phyloP scores from a whole-genome alignment of 306 rosid species.

The Inga oerstediana region DNA sequence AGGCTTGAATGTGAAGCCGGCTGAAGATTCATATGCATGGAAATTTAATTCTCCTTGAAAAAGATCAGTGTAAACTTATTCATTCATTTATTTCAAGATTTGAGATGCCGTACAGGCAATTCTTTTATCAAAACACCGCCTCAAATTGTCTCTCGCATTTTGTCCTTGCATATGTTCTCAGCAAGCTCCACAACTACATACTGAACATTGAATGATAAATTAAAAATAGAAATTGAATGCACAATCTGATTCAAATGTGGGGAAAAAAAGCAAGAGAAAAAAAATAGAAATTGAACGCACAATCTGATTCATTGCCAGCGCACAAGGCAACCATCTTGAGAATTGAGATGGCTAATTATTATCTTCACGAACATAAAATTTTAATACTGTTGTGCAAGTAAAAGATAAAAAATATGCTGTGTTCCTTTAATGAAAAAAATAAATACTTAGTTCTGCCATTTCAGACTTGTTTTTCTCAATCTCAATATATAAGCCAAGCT shows the following conservation, averaged over 20 bases:
- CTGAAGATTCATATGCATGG: slow-evolving; percentile 26
- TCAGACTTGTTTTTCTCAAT: slow-evolving; percentile 4
- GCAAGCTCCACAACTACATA: slow-evolving; percentile 4
- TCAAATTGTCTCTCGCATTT: slow-evolving; percentile 22
- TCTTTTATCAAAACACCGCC: slow-evolving; percentile 26
- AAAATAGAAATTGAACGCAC: too few species aligned
- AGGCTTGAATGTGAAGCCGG: slow-evolving; percentile 24
- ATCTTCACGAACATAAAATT: slow-evolving; percentile 8
- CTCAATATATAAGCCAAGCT: slow-evolving; percentile 17
- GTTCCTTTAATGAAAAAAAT: too few species aligned
- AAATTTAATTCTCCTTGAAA: slow-evolving; percentile 10
- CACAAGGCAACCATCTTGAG: slow-evolving; percentile 11
- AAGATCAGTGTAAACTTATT: neutral
- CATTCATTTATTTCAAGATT: slow-evolving; percentile 30
- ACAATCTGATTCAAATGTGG: neutral
- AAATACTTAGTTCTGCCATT: neutral
- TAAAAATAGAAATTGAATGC: neutral
- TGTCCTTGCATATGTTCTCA: slow-evolving; percentile 27
- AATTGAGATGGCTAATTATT: slow-evolving; percentile 18
- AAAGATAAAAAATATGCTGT: neutral
- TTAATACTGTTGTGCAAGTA: neutral
- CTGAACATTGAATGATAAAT: slow-evolving; percentile 5
- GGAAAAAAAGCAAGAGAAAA: neutral
- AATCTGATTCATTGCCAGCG: neutral
- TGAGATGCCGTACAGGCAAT: slow-evolving; percentile 23